phyloP scores from a whole-genome alignment of 73 alveolate genomes.

The Paramecium tetraurelia region DNA sequence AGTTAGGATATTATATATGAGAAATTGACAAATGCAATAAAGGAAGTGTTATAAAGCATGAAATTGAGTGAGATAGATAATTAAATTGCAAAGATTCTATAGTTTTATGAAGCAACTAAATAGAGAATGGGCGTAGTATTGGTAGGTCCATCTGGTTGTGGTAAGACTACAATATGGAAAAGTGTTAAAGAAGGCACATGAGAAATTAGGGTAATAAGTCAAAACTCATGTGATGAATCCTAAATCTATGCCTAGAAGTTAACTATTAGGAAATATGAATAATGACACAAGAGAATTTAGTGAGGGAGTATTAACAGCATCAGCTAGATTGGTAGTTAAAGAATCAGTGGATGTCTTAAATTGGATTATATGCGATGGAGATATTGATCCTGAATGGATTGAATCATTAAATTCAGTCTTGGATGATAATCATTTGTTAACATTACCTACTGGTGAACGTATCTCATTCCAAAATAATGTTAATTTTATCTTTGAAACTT shows the following conservation, averaged over 20 bases:
- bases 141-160: conserved; percentile 99
- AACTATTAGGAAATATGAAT: conserved; percentile 99
- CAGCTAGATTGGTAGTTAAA: conserved; percentile 99
- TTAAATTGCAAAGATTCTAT: conserved; percentile 95
- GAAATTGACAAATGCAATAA: conserved; percentile 93
- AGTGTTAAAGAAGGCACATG: conserved; percentile 94
- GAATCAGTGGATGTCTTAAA: conserved; percentile 95
- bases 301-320: conserved; percentile 99
- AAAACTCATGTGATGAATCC: conserved; percentile 98
- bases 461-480: conserved; percentile 97
- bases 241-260: conserved; percentile 98
- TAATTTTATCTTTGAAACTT: conserved; percentile 98
- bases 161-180: conserved; percentile 99
- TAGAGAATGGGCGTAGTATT: conserved; percentile 99
- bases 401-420: conserved; percentile 99
- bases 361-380: conserved; percentile 99
- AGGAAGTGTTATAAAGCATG: conserved; percentile 85
- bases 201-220: conserved; percentile 88
- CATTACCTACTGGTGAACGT: conserved; percentile 99
- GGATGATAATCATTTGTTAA: conserved; percentile 98
- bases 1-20: conserved; percentile 98
- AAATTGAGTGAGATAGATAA: conserved; percentile 92
- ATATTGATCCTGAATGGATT: conserved; percentile 99
- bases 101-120: conserved; percentile 98
- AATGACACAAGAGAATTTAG: conserved; percentile 99